These are phyloP conservation scores for Meripilus lineatus DNA, from an alignment of 1,284 basidiomycete genomes.

Conservation along the genomic window DNA sequence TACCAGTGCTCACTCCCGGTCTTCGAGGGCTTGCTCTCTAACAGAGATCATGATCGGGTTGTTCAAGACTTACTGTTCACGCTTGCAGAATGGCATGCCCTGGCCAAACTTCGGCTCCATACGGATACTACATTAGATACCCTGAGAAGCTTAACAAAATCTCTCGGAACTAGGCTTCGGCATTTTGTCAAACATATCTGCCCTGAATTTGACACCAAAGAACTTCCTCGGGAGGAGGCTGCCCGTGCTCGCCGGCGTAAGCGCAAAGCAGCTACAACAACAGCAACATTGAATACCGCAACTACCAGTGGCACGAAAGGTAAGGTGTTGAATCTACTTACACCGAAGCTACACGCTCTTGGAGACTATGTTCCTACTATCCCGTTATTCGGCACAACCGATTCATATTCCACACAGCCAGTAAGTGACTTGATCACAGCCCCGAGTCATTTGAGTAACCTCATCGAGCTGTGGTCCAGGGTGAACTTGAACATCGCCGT, in stretches of 20 bases:
- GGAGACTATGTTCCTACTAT: slow-evolving; percentile 17
- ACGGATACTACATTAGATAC: slow-evolving; percentile 16
- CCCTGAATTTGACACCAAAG: slow-evolving; percentile 12
- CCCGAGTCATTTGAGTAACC: background rate
- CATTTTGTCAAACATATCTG: slow-evolving; percentile 13
- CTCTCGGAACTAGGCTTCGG: slow-evolving; percentile 13
- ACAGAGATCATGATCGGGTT: slow-evolving; percentile 15
- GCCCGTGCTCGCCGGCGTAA: slow-evolving; percentile 6
- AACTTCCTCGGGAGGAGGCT: slow-evolving; percentile 14
- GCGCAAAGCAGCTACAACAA: background rate
- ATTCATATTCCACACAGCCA: slow-evolving; percentile 20
- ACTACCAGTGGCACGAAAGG: background rate
- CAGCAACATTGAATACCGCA: background rate
- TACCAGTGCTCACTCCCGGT: slow-evolving; percentile 28
- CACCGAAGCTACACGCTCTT: slow-evolving; percentile 20
- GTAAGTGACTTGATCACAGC: slow-evolving; percentile 12
- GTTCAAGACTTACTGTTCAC: slow-evolving; percentile 15
- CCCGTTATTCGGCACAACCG: slow-evolving; percentile 18
- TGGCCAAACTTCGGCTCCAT: slow-evolving; percentile 23
- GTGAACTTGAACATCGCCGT: slow-evolving; percentile 8
- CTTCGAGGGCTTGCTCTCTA: slow-evolving; percentile 29
- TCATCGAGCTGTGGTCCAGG: background rate
- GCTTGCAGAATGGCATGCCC: slow-evolving; percentile 19
- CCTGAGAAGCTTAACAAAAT: slow-evolving; percentile 10
- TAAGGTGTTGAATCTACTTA: slow-evolving; percentile 13